These are phyloP conservation scores for Perkinsus marinus DNA, from an alignment of 169 alveolate species.

Conservation along the genomic window DNA sequence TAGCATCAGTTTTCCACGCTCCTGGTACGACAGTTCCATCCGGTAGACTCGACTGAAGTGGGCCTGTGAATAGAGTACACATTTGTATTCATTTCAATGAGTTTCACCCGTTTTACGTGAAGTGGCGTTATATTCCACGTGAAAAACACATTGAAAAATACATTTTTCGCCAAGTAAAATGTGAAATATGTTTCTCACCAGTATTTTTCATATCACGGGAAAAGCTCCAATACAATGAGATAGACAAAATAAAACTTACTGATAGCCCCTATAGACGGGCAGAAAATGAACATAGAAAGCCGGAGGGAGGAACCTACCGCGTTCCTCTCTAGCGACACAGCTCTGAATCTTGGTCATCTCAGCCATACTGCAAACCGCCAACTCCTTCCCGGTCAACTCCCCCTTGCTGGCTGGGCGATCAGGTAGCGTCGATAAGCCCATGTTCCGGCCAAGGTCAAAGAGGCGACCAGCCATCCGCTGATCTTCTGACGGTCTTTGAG, in stretches of 20 bases:
- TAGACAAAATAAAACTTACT: too few species aligned
- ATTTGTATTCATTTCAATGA: too few species aligned
- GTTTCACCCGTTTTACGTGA: too few species aligned
- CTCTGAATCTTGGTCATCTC: background rate
- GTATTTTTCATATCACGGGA: too few species aligned
- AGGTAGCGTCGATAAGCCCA: background rate
- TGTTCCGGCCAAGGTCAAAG: background rate
- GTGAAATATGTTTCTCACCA: too few species aligned
- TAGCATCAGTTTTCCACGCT: background rate
- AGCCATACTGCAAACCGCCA: background rate
- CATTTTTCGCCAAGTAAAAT: too few species aligned
- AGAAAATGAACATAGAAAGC: too few species aligned
- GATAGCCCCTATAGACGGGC: too few species aligned
- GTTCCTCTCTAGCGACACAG: background rate
- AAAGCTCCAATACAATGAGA: too few species aligned
- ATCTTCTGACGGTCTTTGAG: background rate
- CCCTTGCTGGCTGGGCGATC: background rate
- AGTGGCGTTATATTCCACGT: too few species aligned
- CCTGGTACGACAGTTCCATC: background rate
- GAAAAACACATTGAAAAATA: too few species aligned
- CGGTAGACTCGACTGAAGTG: background rate
- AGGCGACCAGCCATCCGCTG: background rate
- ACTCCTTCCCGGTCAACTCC: background rate
- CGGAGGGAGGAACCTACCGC: background rate
- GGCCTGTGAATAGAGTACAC: background rate